phyloP scores from a whole-genome alignment of 441 rosid genomes.

The Pelargonium cotyledonis region DNA sequence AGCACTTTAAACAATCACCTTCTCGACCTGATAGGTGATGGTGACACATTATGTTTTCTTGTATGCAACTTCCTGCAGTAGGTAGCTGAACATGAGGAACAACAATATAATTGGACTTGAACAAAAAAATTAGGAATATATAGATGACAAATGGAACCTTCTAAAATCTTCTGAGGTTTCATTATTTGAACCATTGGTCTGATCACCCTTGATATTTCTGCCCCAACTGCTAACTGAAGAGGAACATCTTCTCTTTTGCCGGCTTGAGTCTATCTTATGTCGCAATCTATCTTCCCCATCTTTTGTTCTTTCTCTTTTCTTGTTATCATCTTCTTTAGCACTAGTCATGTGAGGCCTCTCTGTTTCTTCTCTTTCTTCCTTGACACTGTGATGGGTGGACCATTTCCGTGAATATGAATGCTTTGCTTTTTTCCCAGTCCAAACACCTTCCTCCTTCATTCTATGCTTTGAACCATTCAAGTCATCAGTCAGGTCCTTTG shows the following conservation, averaged over 20 bases:
- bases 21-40: constrained; percentile 76
- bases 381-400: constrained; percentile 33
- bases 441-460: constrained; percentile 32
- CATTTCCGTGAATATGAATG: constrained; percentile 49
- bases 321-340: constrained; percentile 47
- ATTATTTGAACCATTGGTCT: constrained; percentile 41
- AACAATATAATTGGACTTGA: constrained; percentile 5
- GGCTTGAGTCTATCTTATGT: constrained; percentile 48
- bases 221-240: constrained; percentile 53
- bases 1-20: constrained; percentile 36
- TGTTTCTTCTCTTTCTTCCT: constrained; percentile 48
- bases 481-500: constrained; percentile 49
- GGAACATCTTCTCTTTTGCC: constrained; percentile 66
- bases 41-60: constrained; percentile 51
- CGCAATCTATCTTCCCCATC: constrained; percentile 50
- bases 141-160: constrained; percentile 41
- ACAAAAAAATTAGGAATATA: constrained; percentile 17
- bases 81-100: constrained; percentile 22
- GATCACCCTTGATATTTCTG: constrained; percentile 44
- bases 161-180: constrained; percentile 68
- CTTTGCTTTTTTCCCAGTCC: constrained; percentile 41
- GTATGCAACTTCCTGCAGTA: constrained; percentile 48
- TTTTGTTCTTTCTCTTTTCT: constrained; percentile 51
- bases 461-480: constrained; percentile 46
- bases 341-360: constrained; percentile 44